Base-by-base conservation (phyloP, 2,329 filamentous ascomycete genomes). In the Xylariaceae sp. region DNA sequence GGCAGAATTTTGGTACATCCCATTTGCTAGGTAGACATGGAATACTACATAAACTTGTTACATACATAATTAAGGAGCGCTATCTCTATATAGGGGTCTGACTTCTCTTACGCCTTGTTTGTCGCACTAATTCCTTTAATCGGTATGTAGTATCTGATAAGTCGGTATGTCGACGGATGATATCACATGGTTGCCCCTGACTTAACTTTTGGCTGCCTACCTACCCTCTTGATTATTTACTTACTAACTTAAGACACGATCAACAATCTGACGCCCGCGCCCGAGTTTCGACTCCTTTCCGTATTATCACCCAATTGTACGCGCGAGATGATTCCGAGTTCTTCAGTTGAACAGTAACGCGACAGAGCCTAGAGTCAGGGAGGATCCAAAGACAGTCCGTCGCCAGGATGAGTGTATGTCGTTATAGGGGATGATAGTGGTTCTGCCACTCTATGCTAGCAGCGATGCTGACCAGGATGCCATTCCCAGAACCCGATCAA, bases 401-500 rank as follows among this genome's bases (percentile, higher is more conserved):
- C 58, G 62, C 61, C 65, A 71, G 65, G 56, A 71, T 71, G 69
- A 70, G 64, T 66, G 69, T 71, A 61, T 30, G 68, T 66, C n/a
- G 47, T 63, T 51, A 13, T 61, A n/a, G 35, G 49, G 37, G 30
- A 55, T 53, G n/a, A 49, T 30, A 30, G 48, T 17, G 17, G 15
- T 58, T 35, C 23, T 30, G 23, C 23, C 23, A 30, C 23, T 30
- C 5, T 30, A 30, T 30, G 23, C 23, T 30, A 30, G 23, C 23
- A 30, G 5, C 23, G 4, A 4, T 62, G 23, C 66, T 71, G 10
- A 68, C 55, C 18, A 37, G 18, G 44, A 30, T 35, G 1, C 35
- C 34, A 6, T 52, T 30, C 58, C 66, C 72, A 78, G 71, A 80
- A 83, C 72, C 80, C 85, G 76, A 80, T 83, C 65, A 99, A 99